These are phyloP conservation scores for Oidium heveae DNA, from an alignment of 2,329 filamentous ascomycete genomes.

Conservation along the genomic window DNA sequence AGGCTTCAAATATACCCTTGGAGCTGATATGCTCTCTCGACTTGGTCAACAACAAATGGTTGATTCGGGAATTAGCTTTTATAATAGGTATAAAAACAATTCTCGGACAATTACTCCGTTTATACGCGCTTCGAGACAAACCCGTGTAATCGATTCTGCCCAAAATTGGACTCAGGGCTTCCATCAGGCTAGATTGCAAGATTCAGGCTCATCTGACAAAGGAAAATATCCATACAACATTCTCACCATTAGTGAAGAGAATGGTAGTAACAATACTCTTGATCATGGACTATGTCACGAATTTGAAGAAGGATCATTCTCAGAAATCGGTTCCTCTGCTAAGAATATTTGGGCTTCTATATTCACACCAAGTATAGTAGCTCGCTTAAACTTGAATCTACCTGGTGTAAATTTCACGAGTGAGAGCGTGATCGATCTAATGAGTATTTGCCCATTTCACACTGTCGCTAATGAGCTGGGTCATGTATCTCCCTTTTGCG, in stretches of 20 bases:
- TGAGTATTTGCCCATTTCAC: constrained; percentile 75
- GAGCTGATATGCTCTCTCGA: constrained; percentile 39
- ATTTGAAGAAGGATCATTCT: constrained; percentile 36
- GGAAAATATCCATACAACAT: constrained; percentile 27
- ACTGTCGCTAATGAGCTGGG: constrained; percentile 39
- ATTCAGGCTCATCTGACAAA: constrained; percentile 15
- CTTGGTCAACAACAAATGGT: constrained; percentile 47
- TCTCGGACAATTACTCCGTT: constrained; percentile 34
- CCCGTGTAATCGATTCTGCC: constrained; percentile 50
- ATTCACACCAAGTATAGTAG: constrained; percentile 43
- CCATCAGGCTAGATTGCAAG: constrained; percentile 21
- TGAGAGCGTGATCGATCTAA: constrained; percentile 41
- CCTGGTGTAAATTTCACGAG: constrained; percentile 38
- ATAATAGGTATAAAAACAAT: constrained; percentile 41
- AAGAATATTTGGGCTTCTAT: constrained; percentile 31
- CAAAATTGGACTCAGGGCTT: constrained; percentile 54
- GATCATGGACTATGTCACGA: constrained; percentile 44
- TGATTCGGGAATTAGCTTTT: constrained; percentile 54
- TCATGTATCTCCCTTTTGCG: constrained; percentile 45
- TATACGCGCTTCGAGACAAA: constrained; percentile 41
- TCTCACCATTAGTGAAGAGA: constrained; percentile 42
- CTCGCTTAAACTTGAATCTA: constrained; percentile 42
- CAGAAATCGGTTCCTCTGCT: constrained; percentile 23
- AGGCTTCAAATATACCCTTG: constrained; percentile 45
- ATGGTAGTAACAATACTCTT: constrained; percentile 54